Conservation (phyloP, 257 asterid genomes). For the Thymus quinquecostatus region DNA sequence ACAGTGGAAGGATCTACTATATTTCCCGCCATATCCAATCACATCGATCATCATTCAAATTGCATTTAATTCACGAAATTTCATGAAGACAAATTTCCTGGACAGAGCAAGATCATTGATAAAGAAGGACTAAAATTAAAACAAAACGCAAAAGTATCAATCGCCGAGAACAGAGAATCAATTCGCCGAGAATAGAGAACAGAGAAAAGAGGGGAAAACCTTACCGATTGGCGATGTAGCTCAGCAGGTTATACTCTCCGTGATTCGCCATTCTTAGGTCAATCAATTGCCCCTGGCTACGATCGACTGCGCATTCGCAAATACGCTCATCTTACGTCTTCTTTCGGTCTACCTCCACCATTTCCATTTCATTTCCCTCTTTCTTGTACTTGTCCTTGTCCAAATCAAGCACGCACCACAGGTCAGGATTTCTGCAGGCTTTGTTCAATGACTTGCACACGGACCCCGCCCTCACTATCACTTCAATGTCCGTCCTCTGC, state of each 20-base stretch:
- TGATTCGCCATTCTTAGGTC: conserved; percentile 32
- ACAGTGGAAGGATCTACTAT: too few species aligned
- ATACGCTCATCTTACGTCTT: background rate
- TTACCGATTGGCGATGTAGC: conserved; percentile 40
- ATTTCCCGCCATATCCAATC: too few species aligned
- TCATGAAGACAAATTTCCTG: too few species aligned
- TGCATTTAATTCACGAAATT: background rate
- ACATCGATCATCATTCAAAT: too few species aligned
- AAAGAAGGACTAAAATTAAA: background rate
- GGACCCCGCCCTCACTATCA: conserved; percentile 37
- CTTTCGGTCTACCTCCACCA: too few species aligned
- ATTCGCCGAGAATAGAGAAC: too few species aligned
- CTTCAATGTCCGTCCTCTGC: conserved; percentile 31
- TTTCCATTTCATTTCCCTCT: too few species aligned
- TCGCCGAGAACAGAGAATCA: too few species aligned
- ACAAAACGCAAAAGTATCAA: background rate
- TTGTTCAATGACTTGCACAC: conserved; percentile 47
- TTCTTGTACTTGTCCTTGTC: too few species aligned
- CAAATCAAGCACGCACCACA: conserved; percentile 35
- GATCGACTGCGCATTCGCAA: conserved; percentile 49
- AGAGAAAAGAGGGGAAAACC: background rate
- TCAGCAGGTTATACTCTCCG: conserved; percentile 35
- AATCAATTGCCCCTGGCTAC: conserved; percentile 44
- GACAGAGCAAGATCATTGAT: too few species aligned
- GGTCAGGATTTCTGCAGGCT: conserved; percentile 34